Percentiles rank a stretch among this genome's conserved stretches.
phyloP scores from a whole-genome alignment of 129 eudicot genomes.

The Pulicaria dysenterica region DNA sequence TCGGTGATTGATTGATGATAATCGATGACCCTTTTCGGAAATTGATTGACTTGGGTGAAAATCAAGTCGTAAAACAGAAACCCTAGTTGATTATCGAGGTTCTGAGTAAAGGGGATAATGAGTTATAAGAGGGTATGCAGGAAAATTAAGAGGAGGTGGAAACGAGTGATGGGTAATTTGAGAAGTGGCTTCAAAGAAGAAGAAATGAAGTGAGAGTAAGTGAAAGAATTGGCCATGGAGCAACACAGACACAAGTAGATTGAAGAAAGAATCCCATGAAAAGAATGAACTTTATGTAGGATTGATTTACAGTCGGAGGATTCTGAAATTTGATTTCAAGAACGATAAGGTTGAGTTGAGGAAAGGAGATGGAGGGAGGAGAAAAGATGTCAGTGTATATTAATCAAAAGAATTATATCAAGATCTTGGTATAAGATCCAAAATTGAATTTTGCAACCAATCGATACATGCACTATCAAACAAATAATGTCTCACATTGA shows the following conservation, averaged over 20 bases:
- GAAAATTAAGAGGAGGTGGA: constrained; percentile 63
- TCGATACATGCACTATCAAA: constrained; percentile 3
- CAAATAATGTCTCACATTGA: constrained; percentile 1
- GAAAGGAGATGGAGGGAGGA: constrained; percentile 9
- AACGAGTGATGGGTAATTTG: constrained; percentile 53
- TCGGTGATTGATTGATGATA: neutral
- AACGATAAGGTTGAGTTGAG: constrained; percentile 30
- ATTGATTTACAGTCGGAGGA: neutral
- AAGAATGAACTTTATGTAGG: neutral
- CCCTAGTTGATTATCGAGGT: neutral
- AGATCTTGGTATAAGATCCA: constrained; percentile 28
- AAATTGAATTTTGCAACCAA: constrained; percentile 29
- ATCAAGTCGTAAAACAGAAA: neutral
- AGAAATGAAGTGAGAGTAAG: constrained; percentile 35
- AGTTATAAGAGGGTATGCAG: constrained; percentile 75
- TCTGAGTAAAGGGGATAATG: neutral
- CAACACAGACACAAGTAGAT: neutral
- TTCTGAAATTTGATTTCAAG: neutral
- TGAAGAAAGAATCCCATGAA: constrained; percentile 49
- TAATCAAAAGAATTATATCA: neutral
- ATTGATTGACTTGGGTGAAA: neutral
- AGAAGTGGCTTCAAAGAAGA: constrained; percentile 32
- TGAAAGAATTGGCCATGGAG: constrained; percentile 47
- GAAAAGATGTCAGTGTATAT: neutral
- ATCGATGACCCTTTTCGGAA: neutral